Conservation (phyloP, 306 rosid species). For the Vigna unguiculata region DNA sequence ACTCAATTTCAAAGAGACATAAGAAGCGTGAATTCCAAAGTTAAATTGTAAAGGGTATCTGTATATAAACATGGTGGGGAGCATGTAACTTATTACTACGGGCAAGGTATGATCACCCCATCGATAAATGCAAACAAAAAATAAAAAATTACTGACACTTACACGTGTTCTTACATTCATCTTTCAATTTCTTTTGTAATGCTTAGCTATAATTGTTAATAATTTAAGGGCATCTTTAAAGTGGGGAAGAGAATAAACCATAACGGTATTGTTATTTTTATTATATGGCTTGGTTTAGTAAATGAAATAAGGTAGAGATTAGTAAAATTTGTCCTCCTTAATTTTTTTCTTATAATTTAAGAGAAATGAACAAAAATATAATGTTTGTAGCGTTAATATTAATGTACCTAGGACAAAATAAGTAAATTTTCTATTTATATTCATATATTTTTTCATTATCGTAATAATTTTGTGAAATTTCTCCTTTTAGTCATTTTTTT, state of each 20-base stretch:
- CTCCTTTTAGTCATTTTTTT: too few species aligned
- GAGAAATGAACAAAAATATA: too few species aligned
- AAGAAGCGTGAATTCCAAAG: constrained; percentile 1
- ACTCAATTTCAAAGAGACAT: background rate
- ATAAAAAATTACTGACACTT: background rate
- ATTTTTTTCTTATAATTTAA: too few species aligned
- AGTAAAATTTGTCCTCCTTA: too few species aligned
- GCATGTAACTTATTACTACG: background rate
- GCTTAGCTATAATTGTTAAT: background rate
- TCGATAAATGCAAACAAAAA: background rate
- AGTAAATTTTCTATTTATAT: background rate
- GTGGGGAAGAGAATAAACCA: background rate
- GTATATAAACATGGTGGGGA: too few species aligned
- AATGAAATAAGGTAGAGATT: too few species aligned
- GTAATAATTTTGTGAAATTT: background rate
- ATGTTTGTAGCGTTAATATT: background rate
- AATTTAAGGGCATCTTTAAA: background rate
- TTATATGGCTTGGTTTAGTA: background rate
- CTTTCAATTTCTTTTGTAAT: background rate
- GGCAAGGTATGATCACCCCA: background rate
- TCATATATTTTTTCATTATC: too few species aligned
- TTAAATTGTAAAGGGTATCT: background rate
- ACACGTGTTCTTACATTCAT: background rate
- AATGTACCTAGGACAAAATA: background rate
- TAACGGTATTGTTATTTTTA: background rate